A percentile compares a stretch with the other conserved stretches of the same genome.
These are phyloP conservation scores for Mortierella alpina DNA, from an alignment of 192 early-diverging fungal species.

Conservation along the genomic window DNA sequence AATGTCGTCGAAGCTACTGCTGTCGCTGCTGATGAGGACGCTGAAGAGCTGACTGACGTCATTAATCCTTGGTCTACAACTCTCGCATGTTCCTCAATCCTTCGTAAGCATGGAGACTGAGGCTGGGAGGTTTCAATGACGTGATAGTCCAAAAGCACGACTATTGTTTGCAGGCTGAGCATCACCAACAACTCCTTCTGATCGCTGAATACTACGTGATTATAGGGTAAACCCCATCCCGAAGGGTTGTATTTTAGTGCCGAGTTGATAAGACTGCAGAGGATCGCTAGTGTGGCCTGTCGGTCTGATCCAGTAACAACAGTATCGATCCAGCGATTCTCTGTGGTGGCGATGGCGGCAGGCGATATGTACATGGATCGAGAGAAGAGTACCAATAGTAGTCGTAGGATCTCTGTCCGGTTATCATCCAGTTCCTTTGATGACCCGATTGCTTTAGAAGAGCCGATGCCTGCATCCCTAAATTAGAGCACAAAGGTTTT, in stretches of 20 bases:
- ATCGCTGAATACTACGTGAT: slow-evolving; percentile 82
- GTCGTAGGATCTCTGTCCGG: slow-evolving; percentile 81
- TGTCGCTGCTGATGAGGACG: not conserved
- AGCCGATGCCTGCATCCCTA: slow-evolving; percentile 81
- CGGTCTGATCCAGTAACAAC: slow-evolving; percentile 69
- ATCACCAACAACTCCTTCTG: slow-evolving; percentile 78
- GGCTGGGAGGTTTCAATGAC: slow-evolving; percentile 34
- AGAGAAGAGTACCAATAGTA: slow-evolving; percentile 83
- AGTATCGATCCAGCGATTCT: slow-evolving; percentile 69
- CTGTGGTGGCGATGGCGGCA: slow-evolving; percentile 55
- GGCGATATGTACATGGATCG: slow-evolving; percentile 82
- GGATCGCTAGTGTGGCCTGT: slow-evolving; percentile 78
- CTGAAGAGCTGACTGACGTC: too few species aligned
- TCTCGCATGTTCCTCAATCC: too few species aligned
- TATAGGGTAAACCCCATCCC: slow-evolving; percentile 91
- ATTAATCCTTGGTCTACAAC: too few species aligned
- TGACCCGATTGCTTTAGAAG: slow-evolving; percentile 72
- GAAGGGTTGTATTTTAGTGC: slow-evolving; percentile 82
- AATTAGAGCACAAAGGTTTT: not conserved
- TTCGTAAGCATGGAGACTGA: not conserved
- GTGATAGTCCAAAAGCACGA: slow-evolving; percentile 80
- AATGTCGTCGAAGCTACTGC: not conserved
- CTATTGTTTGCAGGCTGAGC: slow-evolving; percentile 73
- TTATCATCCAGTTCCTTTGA: slow-evolving; percentile 76
- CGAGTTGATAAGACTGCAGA: slow-evolving; percentile 91